These are phyloP conservation scores for Pyrenochaeta sp. DNA, from an alignment of 2,329 filamentous ascomycete species.

Conservation along the genomic window DNA sequence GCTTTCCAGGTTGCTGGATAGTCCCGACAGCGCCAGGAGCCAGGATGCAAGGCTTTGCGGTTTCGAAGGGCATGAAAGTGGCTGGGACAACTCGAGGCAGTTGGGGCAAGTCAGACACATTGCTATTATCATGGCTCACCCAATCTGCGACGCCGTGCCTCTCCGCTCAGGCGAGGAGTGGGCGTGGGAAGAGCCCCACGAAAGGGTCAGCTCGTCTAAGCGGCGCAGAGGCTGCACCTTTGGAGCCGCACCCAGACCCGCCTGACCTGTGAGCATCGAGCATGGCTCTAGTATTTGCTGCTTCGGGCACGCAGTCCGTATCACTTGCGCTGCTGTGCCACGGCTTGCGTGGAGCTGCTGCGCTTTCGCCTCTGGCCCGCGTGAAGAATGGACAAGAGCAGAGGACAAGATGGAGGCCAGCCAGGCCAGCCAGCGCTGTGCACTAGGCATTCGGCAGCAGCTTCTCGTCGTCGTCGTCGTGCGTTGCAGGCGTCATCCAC, in stretches of 20 bases:
- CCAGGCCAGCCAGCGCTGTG: too few species aligned
- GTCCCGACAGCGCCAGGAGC: too few species aligned
- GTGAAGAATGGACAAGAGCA: too few species aligned
- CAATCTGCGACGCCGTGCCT: neutral
- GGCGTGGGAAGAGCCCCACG: neutral
- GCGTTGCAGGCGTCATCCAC: too few species aligned
- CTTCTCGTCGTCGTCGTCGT: too few species aligned
- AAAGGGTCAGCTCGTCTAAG: conserved; percentile 2
- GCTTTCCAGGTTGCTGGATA: too few species aligned
- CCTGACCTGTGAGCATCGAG: neutral
- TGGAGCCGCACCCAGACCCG: neutral
- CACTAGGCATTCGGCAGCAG: too few species aligned
- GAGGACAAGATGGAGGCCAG: too few species aligned
- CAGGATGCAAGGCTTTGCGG: too few species aligned
- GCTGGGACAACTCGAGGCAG: neutral
- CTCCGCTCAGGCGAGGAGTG: too few species aligned
- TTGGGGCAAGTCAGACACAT: neutral
- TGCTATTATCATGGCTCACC: too few species aligned
- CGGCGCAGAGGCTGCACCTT: neutral
- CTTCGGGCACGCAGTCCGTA: neutral
- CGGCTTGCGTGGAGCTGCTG: conserved; percentile 10
- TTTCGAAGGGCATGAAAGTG: too few species aligned
- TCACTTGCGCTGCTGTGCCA: conserved; percentile 13
- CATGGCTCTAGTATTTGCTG: neutral
- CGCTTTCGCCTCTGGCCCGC: neutral